Conservation (phyloP, 2,329 filamentous ascomycete species). For the Hymenoscyphus repandus region DNA sequence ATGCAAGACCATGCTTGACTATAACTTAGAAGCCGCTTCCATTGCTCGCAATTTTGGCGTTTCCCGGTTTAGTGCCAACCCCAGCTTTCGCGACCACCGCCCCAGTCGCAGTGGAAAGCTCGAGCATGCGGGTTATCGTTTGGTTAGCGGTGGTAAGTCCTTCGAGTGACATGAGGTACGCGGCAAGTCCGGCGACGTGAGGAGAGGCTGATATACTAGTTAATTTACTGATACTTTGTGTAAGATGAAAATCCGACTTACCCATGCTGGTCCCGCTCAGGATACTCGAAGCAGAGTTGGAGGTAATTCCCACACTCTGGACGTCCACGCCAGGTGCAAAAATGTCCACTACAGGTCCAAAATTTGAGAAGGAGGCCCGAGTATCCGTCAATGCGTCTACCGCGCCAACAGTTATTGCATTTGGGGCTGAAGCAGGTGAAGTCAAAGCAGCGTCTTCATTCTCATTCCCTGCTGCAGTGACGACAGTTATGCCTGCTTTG, state of each 20-base stretch:
- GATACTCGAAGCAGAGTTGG: constrained; percentile 38
- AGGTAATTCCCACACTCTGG: constrained; percentile 41
- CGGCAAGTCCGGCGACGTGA: constrained; percentile 62
- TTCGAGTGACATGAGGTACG: constrained; percentile 55
- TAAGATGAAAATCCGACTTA: constrained; percentile 5
- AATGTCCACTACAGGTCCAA: constrained; percentile 43
- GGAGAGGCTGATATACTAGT: constrained; percentile 47
- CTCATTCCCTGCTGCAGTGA: constrained; percentile 51
- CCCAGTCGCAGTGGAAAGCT: constrained; percentile 31
- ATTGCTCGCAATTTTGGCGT: constrained; percentile 8
- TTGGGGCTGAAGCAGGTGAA: constrained; percentile 44
- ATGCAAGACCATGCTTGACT: too few species aligned
- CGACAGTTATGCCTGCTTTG: constrained; percentile 42
- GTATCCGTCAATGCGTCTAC: constrained; percentile 35
- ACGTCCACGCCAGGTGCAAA: constrained; percentile 45
- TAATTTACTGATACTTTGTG: neutral
- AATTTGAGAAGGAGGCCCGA: constrained; percentile 45
- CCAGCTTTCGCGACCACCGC: neutral
- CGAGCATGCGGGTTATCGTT: constrained; percentile 33
- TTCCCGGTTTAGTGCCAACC: neutral
- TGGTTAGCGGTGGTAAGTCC: constrained; percentile 35
- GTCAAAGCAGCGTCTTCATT: constrained; percentile 34
- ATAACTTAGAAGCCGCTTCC: constrained; percentile 5
- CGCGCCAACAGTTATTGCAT: constrained; percentile 49
- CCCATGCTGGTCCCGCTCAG: constrained; percentile 58